Evolutionary conservation across 345 rosid species (phyloP), one percentile per base, ranked within the genome.

Genomic region (Citrus mangshanensis): DNA sequence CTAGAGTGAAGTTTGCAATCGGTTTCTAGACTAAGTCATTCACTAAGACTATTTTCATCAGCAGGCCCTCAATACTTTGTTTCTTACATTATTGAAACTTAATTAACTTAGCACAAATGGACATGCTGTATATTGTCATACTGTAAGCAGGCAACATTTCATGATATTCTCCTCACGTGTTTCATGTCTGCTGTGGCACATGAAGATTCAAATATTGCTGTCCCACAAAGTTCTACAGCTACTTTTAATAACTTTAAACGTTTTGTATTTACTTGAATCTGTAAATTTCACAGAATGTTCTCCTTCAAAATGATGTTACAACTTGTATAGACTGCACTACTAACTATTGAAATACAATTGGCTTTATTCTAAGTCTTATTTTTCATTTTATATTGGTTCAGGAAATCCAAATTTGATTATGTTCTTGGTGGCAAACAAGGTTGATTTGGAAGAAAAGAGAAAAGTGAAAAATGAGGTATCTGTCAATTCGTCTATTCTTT

Each of bases 381-480:
- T 64, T 70, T 55, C 51, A 22, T 55, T 58, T 55, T 42, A 25
- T 28, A 62, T 60, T 58, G 60, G 28, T 60, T 49, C 91, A 92
- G 95, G 93, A 67, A 93, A 89, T 80, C 92, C 90, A 61, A 91
- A 86, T 82, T 70, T 93, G 83, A 81, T 88, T 46, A 86, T 84
- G 85, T 91, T 89, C 89, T 80, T 93, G 84, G 95, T 87, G 61
- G 97, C 88, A 32, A 93, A 93, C 90, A 93, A 93, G 84, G 92
- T 70, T 58, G 95, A 93, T 84, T 73, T 93, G 85, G 87, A 82
- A 84, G 91, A 82, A n/a, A 93, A 82, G 86, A 85, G 95, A 84
- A 72, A 84, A 82, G 97, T 93, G 70, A 81, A 80, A 49, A 80
- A 1, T 61, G 92, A 91, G 97, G 97, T 91, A 84, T 34, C 35